These are phyloP conservation scores for Diddensiella caesifluorescens DNA, from an alignment of 805 yeast species.

Conservation along the genomic window DNA sequence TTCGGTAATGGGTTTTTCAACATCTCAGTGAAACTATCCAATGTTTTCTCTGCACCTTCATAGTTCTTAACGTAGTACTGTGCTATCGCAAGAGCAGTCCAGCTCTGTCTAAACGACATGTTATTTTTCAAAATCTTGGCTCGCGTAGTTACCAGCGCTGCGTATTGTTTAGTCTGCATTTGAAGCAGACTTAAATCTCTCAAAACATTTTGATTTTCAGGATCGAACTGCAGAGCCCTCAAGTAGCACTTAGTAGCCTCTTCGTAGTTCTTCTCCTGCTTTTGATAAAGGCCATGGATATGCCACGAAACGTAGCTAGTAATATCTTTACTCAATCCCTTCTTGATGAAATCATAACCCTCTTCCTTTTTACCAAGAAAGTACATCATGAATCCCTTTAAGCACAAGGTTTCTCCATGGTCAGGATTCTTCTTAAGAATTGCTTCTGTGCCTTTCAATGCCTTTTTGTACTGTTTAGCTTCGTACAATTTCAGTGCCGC, in stretches of 20 bases:
- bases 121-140: constrained; percentile 61
- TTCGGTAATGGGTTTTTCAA: constrained; percentile 49
- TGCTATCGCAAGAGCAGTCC: constrained; percentile 86
- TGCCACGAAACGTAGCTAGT: constrained; percentile 73
- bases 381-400: constrained; percentile 71
- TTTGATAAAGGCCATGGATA: constrained; percentile 76
- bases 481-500: constrained; percentile 83
- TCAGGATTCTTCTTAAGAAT: constrained; percentile 68
- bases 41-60: constrained; percentile 62
- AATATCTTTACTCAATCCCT: constrained; percentile 56
- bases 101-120: constrained; percentile 81
- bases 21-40: constrained; percentile 58
- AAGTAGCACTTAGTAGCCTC: constrained; percentile 77
- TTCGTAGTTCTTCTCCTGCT: constrained; percentile 59
- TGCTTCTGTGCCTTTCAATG: constrained; percentile 68
- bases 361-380: constrained; percentile 56
- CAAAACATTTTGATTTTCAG: constrained; percentile 69
- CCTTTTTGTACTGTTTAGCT: constrained; percentile 77
- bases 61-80: constrained; percentile 69
- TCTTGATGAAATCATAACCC: constrained; percentile 54
- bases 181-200: constrained; percentile 79
- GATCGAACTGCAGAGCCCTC: constrained; percentile 69
- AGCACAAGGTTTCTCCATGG: constrained; percentile 75
- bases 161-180: constrained; percentile 71
- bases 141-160: constrained; percentile 57